These are phyloP conservation scores for Astrocystis sublimbata DNA, from an alignment of 495 filamentous ascomycete genomes.

Conservation along the genomic window DNA sequence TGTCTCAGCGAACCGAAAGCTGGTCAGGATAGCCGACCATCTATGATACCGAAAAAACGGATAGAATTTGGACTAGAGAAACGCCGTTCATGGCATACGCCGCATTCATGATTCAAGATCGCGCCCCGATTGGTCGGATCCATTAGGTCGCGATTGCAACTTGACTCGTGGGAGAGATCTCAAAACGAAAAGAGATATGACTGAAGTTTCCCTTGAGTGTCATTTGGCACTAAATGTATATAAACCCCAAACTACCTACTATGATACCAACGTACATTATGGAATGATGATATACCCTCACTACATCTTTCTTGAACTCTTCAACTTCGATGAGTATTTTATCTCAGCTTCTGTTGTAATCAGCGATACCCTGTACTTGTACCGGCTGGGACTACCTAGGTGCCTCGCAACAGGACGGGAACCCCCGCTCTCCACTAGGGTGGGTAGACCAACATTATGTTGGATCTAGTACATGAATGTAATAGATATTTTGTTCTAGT, in stretches of 20 bases:
- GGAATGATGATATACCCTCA: not conserved
- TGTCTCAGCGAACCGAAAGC: constrained; percentile 2
- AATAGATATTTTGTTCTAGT: too few species aligned
- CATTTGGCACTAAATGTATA: not conserved
- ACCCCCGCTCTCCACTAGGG: not conserved
- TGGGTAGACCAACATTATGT: too few species aligned
- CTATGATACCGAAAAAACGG: not conserved
- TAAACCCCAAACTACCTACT: not conserved
- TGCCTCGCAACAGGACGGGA: too few species aligned
- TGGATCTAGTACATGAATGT: too few species aligned
- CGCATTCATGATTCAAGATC: not conserved
- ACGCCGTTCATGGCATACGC: constrained; percentile 1
- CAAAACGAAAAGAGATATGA: not conserved
- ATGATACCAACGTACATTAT: not conserved
- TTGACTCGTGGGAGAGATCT: not conserved
- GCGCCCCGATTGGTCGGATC: not conserved
- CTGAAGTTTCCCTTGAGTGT: not conserved
- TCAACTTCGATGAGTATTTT: not conserved
- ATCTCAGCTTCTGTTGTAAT: not conserved
- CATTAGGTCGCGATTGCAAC: too few species aligned
- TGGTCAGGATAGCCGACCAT: constrained; percentile 5
- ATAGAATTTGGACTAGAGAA: not conserved
- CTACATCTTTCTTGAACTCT: not conserved
- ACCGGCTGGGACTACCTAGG: not conserved
- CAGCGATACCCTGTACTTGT: not conserved